These are phyloP conservation scores for Botryotinia narcissicola DNA, from an alignment of 2,329 filamentous ascomycete genomes.

Conservation along the genomic window DNA sequence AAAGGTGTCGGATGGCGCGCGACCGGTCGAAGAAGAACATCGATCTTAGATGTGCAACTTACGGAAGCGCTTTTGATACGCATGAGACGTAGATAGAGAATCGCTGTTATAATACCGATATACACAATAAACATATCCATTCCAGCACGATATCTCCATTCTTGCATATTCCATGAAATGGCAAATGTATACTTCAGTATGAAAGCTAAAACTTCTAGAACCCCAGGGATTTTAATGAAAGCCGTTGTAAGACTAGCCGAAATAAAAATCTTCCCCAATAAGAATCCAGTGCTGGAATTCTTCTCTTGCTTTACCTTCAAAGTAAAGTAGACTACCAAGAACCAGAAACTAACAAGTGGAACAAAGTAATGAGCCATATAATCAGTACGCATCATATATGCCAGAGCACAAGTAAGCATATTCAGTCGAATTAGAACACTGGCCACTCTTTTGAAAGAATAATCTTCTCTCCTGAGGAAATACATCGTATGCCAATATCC, in stretches of 20 bases:
- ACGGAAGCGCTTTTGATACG: conserved; percentile 30
- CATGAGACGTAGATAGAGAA: conserved; percentile 40
- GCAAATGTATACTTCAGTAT: conserved; percentile 44
- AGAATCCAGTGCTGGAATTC: conserved; percentile 45
- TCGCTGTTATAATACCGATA: conserved; percentile 52
- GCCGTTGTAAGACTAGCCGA: conserved; percentile 44
- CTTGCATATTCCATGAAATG: conserved; percentile 48
- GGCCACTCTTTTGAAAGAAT: conserved; percentile 52
- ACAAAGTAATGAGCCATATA: conserved; percentile 60
- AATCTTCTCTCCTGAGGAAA: conserved; percentile 56
- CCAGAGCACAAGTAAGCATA: conserved; percentile 51
- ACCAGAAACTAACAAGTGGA: conserved; percentile 60
- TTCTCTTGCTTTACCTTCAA: conserved; percentile 44
- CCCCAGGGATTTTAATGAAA: conserved; percentile 41
- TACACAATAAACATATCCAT: conserved; percentile 57
- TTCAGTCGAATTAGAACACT: conserved; percentile 57
- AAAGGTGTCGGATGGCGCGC: conserved; percentile 21
- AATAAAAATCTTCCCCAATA: conserved; percentile 49
- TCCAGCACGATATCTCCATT: conserved; percentile 50
- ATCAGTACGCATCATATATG: conserved; percentile 55
- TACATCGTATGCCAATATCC: conserved; percentile 61
- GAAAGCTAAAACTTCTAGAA: conserved; percentile 44
- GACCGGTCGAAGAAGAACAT: conserved; percentile 25
- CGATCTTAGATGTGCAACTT: conserved; percentile 31
- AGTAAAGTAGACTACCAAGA: conserved; percentile 54